Conservation (phyloP, 164 flowering plant species). For the Magnolia officinalis region DNA sequence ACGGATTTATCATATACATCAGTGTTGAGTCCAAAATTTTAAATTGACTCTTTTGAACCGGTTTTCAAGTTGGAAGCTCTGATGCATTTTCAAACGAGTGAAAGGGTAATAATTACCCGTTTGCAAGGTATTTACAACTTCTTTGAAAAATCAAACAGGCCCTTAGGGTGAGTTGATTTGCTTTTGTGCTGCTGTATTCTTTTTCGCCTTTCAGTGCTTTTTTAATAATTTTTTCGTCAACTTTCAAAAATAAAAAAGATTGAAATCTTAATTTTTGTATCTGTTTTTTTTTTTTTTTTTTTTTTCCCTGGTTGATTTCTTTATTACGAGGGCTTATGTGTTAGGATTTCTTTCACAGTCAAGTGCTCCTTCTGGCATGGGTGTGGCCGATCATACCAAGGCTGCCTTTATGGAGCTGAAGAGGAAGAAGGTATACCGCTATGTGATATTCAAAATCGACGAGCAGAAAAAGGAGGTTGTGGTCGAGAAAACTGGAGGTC, state of each 20-base stretch:
- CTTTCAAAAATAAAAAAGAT: not conserved
- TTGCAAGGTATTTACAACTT: too few species aligned
- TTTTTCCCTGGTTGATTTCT: not conserved
- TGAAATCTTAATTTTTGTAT: not conserved
- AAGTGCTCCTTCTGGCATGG: slow-evolving; percentile 75
- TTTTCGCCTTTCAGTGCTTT: not conserved
- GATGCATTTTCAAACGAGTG: too few species aligned
- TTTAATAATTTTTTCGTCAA: not conserved
- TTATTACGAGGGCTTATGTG: not conserved
- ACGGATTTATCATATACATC: too few species aligned
- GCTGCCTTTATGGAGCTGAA: slow-evolving; percentile 56
- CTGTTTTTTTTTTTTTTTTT: not conserved
- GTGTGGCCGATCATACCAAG: slow-evolving; percentile 68
- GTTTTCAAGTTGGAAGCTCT: too few species aligned
- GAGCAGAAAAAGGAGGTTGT: slow-evolving; percentile 76
- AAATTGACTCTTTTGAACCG: too few species aligned
- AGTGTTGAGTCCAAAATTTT: too few species aligned
- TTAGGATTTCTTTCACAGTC: slow-evolving; percentile 33
- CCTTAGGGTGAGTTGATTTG: too few species aligned
- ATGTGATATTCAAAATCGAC: slow-evolving; percentile 76
- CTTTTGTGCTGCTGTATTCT: too few species aligned
- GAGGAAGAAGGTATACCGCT: slow-evolving; percentile 70
- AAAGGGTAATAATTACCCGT: too few species aligned
- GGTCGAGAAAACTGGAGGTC: slow-evolving; percentile 79
- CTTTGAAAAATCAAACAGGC: too few species aligned